Conservation (phyloP, 352 stramenopile genomes). For the Phytophthora melonis region DNA sequence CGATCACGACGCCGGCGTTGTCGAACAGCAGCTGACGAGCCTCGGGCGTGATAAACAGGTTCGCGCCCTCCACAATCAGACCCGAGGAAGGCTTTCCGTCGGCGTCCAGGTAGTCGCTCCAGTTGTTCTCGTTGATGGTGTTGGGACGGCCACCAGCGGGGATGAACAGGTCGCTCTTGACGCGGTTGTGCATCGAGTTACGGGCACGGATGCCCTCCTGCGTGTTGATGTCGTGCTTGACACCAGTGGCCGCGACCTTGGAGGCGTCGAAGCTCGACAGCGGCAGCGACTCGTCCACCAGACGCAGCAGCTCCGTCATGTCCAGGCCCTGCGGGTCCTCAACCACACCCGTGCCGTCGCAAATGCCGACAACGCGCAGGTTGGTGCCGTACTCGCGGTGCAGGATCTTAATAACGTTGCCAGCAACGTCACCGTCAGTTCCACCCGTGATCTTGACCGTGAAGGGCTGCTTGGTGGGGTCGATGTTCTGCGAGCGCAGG, state of each 20-base stretch:
- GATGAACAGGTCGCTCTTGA: constrained; percentile 90
- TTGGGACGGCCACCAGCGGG: constrained; percentile 82
- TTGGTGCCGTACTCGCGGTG: constrained; percentile 94
- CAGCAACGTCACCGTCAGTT: constrained; percentile 97
- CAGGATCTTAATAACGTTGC: constrained; percentile 99
- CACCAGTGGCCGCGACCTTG: constrained; percentile 58
- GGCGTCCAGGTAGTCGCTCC: constrained; percentile 68
- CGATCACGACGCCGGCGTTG: constrained; percentile 96
- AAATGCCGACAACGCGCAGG: constrained; percentile 93
- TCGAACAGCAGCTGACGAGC: constrained; percentile 94
- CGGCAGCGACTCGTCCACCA: constrained; percentile 92
- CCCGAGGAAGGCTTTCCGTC: constrained; percentile 82
- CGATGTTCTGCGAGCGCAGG: constrained; percentile 79
- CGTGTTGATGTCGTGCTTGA: constrained; percentile 89
- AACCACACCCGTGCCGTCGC: constrained; percentile 93
- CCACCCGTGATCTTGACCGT: constrained; percentile 94
- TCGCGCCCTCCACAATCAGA: constrained; percentile 88
- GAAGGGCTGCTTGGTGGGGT: constrained; percentile 77
- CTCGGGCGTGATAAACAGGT: constrained; percentile 88
- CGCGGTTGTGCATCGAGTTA: constrained; percentile 98
- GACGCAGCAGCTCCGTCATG: constrained; percentile 94
- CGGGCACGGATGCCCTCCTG: constrained; percentile 89
- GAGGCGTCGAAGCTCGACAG: constrained; percentile 82
- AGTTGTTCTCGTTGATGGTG: constrained; percentile 91
- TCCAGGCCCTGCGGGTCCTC: constrained; percentile 96